phyloP scores from a whole-genome alignment of 345 rosid genomes.

The Diplotaxis tenuifolia region DNA sequence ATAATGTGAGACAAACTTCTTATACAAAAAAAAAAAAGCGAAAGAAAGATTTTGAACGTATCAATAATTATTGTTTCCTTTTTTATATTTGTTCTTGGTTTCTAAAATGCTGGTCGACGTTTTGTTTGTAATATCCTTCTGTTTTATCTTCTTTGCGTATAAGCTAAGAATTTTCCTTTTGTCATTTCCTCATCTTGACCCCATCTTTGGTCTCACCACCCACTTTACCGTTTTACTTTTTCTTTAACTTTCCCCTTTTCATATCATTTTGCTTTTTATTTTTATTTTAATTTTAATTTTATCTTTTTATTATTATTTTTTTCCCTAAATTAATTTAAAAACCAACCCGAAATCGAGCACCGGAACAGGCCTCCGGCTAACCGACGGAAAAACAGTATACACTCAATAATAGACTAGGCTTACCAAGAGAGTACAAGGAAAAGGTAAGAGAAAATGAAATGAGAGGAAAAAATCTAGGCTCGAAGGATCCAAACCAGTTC shows the following conservation, averaged over 20 bases:
- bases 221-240: conserved; percentile 8
- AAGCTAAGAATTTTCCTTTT: conserved; percentile 15
- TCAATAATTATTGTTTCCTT: neutral
- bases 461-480: too few relatives aligned
- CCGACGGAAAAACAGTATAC: too few relatives aligned
- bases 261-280: neutral
- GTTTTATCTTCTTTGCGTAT: conserved; percentile 21
- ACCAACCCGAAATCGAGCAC: too few relatives aligned
- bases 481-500: too few relatives aligned
- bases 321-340: too few relatives aligned
- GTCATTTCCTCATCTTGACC: conserved; percentile 7
- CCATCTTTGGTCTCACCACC: neutral
- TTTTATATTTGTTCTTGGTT: neutral
- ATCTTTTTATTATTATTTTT: too few relatives aligned
- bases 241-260: conserved; percentile 6
- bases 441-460: too few relatives aligned
- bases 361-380: too few relatives aligned
- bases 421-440: too few relatives aligned
- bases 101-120: conserved; percentile 2
- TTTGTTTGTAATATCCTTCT: neutral
- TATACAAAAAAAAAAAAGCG: neutral
- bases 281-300: neutral
- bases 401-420: too few relatives aligned
- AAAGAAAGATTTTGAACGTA: conserved; percentile 13
- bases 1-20: neutral